These are phyloP conservation scores for Pleurotus djamor DNA, from an alignment of 768 basidiomycete genomes.

Conservation along the genomic window DNA sequence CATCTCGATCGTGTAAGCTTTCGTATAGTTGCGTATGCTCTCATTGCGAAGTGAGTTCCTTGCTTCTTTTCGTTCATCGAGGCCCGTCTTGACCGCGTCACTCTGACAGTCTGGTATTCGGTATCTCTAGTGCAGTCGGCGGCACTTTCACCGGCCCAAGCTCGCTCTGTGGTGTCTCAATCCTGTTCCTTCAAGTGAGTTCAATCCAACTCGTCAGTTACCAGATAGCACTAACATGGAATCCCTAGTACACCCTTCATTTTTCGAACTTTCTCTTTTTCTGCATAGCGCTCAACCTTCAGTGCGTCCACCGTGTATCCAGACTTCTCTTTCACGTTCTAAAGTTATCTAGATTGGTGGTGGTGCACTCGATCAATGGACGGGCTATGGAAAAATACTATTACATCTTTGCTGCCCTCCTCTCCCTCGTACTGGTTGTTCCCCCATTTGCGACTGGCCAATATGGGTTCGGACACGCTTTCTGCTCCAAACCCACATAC, in stretches of 20 bases:
- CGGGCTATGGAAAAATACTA: conserved; percentile 18
- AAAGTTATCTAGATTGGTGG: conserved; percentile 12
- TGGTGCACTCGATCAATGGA: conserved; percentile 14
- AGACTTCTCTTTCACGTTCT: background rate
- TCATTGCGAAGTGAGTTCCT: conserved; percentile 16
- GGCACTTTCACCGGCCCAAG: conserved; percentile 7
- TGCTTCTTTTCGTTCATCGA: background rate
- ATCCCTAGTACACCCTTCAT: conserved; percentile 14
- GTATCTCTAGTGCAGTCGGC: conserved; percentile 15
- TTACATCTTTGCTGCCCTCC: background rate
- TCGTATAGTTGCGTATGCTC: conserved; percentile 14
- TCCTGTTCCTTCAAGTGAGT: conserved; percentile 16
- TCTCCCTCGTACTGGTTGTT: conserved; percentile 11
- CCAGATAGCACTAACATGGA: background rate
- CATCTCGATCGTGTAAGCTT: conserved; percentile 19
- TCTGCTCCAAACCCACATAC: no score
- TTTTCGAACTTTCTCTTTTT: conserved; percentile 18
- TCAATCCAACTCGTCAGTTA: no score
- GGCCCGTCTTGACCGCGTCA: background rate
- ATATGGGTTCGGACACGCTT: conserved; percentile 14
- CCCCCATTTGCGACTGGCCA: conserved; percentile 18
- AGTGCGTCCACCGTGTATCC: conserved; percentile 10
- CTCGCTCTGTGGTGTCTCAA: conserved; percentile 16
- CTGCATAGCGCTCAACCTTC: conserved; percentile 18
- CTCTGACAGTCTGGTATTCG: conserved; percentile 14